Percentiles rank a stretch among this genome's conserved stretches.
phyloP scores from a whole-genome alignment of 345 rosid species.

The Triadica sebifera region DNA sequence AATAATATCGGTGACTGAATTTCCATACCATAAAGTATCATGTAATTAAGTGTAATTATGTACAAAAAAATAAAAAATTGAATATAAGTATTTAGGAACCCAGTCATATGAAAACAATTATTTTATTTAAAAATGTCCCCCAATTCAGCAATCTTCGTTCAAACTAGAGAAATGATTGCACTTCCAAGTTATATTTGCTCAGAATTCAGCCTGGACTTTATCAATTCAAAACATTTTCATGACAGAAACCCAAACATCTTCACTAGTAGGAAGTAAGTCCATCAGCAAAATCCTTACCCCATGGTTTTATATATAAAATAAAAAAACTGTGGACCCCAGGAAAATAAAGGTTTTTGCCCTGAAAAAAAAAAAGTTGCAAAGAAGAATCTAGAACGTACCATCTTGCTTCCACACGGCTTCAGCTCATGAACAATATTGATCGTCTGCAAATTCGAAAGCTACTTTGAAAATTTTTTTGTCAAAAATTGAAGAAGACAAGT shows the following conservation, averaged over 20 bases:
- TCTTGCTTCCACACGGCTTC: constrained; percentile 16
- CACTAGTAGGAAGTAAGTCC: not conserved
- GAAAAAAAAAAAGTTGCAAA: not conserved
- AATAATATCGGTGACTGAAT: too few relatives aligned
- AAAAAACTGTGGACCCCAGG: not conserved
- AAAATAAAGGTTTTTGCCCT: not conserved
- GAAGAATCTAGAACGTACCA: constrained; percentile 28
- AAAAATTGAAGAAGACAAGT: not conserved
- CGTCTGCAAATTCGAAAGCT: not conserved
- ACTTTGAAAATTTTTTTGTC: not conserved
- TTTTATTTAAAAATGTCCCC: too few relatives aligned
- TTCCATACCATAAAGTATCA: too few relatives aligned
- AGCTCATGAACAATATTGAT: not conserved
- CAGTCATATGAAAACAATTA: not conserved
- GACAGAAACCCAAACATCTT: not conserved
- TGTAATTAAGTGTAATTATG: too few relatives aligned
- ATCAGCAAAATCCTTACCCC: not conserved
- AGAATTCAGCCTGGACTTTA: not conserved
- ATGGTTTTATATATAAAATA: not conserved
- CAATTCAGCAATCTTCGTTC: not conserved
- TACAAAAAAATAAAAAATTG: too few relatives aligned
- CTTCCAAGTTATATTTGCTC: not conserved
- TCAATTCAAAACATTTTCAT: not conserved
- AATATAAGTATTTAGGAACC: not conserved
- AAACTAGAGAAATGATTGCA: not conserved